phyloP scores from a whole-genome alignment of 2,329 filamentous ascomycete species.

The Purpureocillium lavendulum region DNA sequence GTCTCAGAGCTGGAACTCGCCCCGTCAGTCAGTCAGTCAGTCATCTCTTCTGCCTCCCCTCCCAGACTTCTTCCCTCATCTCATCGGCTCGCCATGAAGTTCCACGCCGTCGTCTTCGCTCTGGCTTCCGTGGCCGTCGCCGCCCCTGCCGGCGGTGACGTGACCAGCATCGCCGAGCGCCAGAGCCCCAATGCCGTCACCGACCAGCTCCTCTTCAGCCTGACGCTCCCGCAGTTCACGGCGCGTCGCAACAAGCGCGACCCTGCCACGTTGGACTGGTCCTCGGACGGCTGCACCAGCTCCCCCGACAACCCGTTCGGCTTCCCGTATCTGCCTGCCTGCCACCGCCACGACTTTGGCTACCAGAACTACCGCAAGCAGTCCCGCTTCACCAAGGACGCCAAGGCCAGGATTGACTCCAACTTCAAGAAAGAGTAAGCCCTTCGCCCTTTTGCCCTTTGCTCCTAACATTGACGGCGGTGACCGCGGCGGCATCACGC shows the following conservation, averaged over 20 bases:
- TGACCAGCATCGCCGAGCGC: conserved; percentile 8
- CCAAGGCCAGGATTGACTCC: conserved; percentile 35
- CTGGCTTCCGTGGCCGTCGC: conserved; percentile 14
- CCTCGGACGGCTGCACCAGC: conserved; percentile 31
- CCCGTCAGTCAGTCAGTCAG: too few relatives aligned
- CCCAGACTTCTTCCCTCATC: background rate
- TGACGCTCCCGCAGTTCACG: conserved; percentile 32
- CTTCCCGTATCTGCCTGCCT: conserved; percentile 34
- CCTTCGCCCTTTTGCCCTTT: too few relatives aligned
- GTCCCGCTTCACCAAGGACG: conserved; percentile 32
- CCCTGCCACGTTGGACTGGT: conserved; percentile 31
- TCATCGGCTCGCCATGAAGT: conserved; percentile 19
- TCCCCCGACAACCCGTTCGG: conserved; percentile 35
- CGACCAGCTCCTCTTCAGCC: conserved; percentile 37
- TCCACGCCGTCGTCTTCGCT: conserved; percentile 12
- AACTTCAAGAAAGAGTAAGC: conserved; percentile 39
- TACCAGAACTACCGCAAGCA: conserved; percentile 45
- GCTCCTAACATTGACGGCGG: too few relatives aligned
- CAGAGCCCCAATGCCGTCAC: conserved; percentile 23
- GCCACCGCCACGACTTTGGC: conserved; percentile 49
- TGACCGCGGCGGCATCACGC: too few relatives aligned
- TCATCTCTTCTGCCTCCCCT: background rate
- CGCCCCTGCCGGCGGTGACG: conserved; percentile 11
- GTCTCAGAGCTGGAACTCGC: too few relatives aligned
- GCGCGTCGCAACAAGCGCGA: conserved; percentile 26